Evolutionary conservation across 2,329 filamentous ascomycete genomes (phyloP), one percentile per base, ranked within the genome.

Genomic region (Xylariaceae sp.): DNA sequence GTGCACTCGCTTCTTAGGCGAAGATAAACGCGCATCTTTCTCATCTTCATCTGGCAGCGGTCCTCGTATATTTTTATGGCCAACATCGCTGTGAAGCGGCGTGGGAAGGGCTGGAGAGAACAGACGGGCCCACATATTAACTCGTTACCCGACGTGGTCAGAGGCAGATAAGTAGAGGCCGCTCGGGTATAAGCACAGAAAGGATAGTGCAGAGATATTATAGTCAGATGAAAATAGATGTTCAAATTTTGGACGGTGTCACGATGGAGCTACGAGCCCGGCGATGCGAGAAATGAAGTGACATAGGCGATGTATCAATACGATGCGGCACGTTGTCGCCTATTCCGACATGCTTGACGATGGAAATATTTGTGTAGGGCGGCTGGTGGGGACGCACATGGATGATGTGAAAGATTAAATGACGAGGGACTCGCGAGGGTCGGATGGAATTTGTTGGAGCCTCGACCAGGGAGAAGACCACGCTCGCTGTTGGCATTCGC

Each of bases 1-100:
- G 42, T 53, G 44, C 5, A 47, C 29, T 19, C 51, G 57, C 40
- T 47, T 61, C 40, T 65, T 63, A 1, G 52, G 55, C 3, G 51
- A 54, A 4, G 55, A 54, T 9, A 10, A 43, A 18, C 22, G 52
- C 3, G 46, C 30, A 40, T 42, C 46, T 6, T 55, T 51, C 9
- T 57, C 50, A 16, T 57, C 51, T 13, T 61, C 56, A 41, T 60
- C 57, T 34, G 54, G 18, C 1, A 57, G 37, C 12, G 47, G 46
- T 12, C 47, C 37, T 43, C 44, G 49, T 39, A 39, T 21, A 29
- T 34, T 47, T 44, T 51, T 57, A 18, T 22, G 49, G 22, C 42
- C 44, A 16, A 13, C 26, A 18, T 53, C 46, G 10, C 19, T 53
- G 30, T 30, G 41, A 44, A 55, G 37, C 13, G 57, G 57, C 7